These are phyloP conservation scores for Bipolaris bicolor DNA, from an alignment of 2,329 filamentous ascomycete species.

Conservation along the genomic window DNA sequence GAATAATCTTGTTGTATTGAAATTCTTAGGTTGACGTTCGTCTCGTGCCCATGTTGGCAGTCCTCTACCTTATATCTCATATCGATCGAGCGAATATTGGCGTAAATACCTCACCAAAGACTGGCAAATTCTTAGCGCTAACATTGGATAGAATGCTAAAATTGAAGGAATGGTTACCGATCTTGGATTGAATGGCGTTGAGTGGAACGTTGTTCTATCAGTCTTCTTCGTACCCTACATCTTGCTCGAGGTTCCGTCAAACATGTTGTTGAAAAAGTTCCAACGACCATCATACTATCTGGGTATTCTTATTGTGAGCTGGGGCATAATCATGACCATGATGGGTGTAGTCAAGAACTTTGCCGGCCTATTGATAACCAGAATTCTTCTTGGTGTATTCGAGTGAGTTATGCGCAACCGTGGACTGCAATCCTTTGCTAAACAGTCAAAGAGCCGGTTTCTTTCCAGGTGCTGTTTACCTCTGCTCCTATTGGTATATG, in stretches of 20 bases:
- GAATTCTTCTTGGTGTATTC: constrained; percentile 33
- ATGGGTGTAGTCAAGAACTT: constrained; percentile 34
- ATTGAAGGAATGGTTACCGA: constrained; percentile 67
- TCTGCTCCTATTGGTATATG: constrained; percentile 46
- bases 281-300: constrained; percentile 38
- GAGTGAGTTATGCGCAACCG: constrained; percentile 13
- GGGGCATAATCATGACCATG: constrained; percentile 37
- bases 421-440: background rate
- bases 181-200: constrained; percentile 54
- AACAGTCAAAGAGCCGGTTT: constrained; percentile 28
- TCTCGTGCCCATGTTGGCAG: constrained; percentile 48
- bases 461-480: constrained; percentile 46
- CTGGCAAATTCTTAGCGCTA: background rate
- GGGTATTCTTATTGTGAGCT: constrained; percentile 35
- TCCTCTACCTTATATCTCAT: constrained; percentile 52
- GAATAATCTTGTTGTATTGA: background rate
- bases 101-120: constrained; percentile 8
- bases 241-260: constrained; percentile 48
- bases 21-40: constrained; percentile 28
- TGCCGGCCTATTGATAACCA: constrained; percentile 23
- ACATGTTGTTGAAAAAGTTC: constrained; percentile 50
- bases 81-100: constrained; percentile 70
- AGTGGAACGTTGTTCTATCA: constrained; percentile 58
- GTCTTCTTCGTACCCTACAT: constrained; percentile 62
- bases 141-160: constrained; percentile 56